phyloP scores from a whole-genome alignment of 2,329 filamentous ascomycete genomes.

The Curvularia lunata region DNA sequence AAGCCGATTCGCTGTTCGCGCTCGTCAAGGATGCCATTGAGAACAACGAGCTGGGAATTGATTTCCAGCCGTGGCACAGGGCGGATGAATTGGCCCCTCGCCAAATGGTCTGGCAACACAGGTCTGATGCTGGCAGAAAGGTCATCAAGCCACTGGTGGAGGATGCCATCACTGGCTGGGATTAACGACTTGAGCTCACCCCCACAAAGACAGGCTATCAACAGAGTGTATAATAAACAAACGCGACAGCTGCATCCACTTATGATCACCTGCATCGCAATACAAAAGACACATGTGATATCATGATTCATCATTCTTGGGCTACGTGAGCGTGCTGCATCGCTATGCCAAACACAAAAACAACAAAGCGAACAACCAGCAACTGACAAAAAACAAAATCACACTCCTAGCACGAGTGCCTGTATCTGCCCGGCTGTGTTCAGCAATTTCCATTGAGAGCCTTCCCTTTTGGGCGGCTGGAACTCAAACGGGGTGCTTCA shows the following conservation, averaged over 20 bases:
- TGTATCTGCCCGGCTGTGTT: conserved; percentile 20
- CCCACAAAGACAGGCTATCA: no score
- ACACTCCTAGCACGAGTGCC: not conserved
- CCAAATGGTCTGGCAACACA: conserved; percentile 58
- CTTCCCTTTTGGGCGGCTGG: conserved; percentile 25
- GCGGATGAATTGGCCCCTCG: conserved; percentile 50
- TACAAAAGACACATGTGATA: not conserved
- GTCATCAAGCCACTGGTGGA: conserved; percentile 56
- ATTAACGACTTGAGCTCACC: conserved; percentile 19
- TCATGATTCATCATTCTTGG: conserved; percentile 10
- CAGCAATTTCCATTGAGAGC: conserved; percentile 19
- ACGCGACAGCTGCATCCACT: not conserved
- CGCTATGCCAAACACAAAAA: conserved; percentile 5
- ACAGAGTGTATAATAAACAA: no score
- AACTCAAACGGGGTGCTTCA: conserved; percentile 12
- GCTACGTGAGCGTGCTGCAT: conserved; percentile 2
- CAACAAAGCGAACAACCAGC: no score
- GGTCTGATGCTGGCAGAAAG: conserved; percentile 52
- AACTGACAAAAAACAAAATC: no score
- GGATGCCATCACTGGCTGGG: conserved; percentile 52
- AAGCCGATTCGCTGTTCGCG: conserved; percentile 53
- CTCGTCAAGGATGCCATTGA: conserved; percentile 53
- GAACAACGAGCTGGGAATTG: conserved; percentile 45
- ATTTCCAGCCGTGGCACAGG: conserved; percentile 54
- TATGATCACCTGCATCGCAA: no score